These are phyloP conservation scores for Trichocomaceae sp. DNA, from an alignment of 2,329 filamentous ascomycete species.

Conservation along the genomic window DNA sequence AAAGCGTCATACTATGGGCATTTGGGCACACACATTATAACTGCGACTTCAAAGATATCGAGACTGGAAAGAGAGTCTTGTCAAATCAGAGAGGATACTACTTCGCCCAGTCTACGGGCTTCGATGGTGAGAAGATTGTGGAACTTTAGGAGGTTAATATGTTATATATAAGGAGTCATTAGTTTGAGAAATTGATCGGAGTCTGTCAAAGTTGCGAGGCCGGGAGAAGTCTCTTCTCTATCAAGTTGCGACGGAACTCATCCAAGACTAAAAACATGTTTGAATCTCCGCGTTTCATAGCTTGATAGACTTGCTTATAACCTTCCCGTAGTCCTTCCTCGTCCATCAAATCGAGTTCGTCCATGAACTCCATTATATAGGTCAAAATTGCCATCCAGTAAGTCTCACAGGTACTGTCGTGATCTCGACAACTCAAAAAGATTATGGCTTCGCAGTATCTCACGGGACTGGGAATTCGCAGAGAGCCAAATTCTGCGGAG, in stretches of 20 bases:
- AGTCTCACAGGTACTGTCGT: slow-evolving; percentile 7
- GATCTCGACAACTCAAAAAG: slow-evolving; percentile 18
- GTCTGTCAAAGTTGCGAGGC: too few species aligned
- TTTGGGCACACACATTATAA: slow-evolving; percentile 48
- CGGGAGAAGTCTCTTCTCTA: neutral
- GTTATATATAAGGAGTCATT: too few species aligned
- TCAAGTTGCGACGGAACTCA: slow-evolving; percentile 14
- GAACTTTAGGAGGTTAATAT: too few species aligned
- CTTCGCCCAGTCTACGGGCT: neutral
- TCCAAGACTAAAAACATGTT: slow-evolving; percentile 17
- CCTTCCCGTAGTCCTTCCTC: slow-evolving; percentile 14
- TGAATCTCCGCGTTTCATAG: slow-evolving; percentile 16
- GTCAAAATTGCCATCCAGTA: slow-evolving; percentile 20
- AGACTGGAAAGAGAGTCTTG: slow-evolving; percentile 26
- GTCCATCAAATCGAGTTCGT: slow-evolving; percentile 17
- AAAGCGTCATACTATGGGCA: slow-evolving; percentile 38
- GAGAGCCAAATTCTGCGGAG: slow-evolving; percentile 2
- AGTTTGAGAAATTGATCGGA: too few species aligned
- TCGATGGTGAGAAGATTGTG: neutral
- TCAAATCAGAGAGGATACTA: neutral
- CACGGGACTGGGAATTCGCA: slow-evolving; percentile 16
- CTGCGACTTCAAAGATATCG: slow-evolving; percentile 32
- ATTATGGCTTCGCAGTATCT: slow-evolving; percentile 19
- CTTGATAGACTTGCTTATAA: slow-evolving; percentile 17
- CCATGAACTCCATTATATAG: slow-evolving; percentile 20